Evolutionary conservation across 176 grass and related monocot genomes (phyloP).

Genomic region (Aechmea fasciata): DNA sequence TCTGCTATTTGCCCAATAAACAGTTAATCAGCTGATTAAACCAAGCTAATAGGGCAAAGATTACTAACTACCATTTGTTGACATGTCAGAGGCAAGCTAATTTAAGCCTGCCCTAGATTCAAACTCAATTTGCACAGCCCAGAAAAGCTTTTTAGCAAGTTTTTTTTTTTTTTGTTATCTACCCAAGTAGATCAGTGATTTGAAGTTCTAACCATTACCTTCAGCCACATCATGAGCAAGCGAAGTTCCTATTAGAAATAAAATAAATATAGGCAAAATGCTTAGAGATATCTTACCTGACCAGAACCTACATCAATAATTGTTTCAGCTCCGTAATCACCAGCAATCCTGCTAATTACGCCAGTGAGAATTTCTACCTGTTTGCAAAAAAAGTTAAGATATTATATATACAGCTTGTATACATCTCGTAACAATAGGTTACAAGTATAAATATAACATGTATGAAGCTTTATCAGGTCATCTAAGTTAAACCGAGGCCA

Average conservation of each 20-base stretch:
- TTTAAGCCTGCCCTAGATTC: too few relatives aligned
- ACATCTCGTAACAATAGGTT: conserved; percentile 11
- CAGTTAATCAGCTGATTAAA: too few relatives aligned
- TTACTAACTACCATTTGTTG: too few relatives aligned
- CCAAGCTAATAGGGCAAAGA: too few relatives aligned
- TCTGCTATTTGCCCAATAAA: too few relatives aligned
- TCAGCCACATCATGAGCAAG: neutral
- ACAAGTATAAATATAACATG: neutral
- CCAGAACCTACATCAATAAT: conserved; percentile 94
- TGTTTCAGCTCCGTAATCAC: conserved; percentile 35
- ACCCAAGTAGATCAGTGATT: too few relatives aligned
- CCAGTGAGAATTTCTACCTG: conserved; percentile 75
- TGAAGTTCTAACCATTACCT: too few relatives aligned
- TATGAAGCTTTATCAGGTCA: neutral
- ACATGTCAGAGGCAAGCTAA: too few relatives aligned
- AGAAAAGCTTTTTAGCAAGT: too few relatives aligned
- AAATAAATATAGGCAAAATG: neutral
- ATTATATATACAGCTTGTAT: neutral
- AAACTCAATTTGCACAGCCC: too few relatives aligned
- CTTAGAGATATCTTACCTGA: conserved; percentile 42
- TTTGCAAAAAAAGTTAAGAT: neutral
- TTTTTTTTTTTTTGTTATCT: too few relatives aligned
- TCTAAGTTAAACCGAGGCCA: neutral
- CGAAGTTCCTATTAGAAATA: neutral
- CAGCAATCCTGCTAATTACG: conserved; percentile 37